These are phyloP conservation scores for Cenchrus americanus DNA, from an alignment of 176 grass and related monocot species.

Conservation along the genomic window DNA sequence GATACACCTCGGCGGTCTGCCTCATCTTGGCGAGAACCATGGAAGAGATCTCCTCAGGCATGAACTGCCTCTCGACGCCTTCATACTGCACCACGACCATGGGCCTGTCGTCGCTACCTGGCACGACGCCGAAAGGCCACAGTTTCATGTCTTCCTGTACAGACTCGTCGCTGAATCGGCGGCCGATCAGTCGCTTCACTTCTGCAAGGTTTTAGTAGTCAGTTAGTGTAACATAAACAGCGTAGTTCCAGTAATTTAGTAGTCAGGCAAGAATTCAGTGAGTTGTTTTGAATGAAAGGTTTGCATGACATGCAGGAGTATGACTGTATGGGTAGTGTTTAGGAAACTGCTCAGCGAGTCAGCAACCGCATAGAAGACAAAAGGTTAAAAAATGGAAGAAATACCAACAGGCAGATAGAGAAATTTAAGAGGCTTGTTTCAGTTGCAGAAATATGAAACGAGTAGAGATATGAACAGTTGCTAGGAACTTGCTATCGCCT, in stretches of 20 bases:
- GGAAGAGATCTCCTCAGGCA: slow-evolving; percentile 62
- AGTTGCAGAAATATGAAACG: too few species aligned
- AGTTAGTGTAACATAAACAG: neutral
- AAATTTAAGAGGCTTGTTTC: too few species aligned
- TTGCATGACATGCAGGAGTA: neutral
- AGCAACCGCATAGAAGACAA: too few species aligned
- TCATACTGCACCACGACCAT: slow-evolving; percentile 56
- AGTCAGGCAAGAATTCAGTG: too few species aligned
- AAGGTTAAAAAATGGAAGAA: too few species aligned
- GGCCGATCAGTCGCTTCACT: slow-evolving; percentile 66
- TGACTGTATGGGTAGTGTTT: too few species aligned
- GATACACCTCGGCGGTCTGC: slow-evolving; percentile 50
- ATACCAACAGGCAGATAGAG: too few species aligned
- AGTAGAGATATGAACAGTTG: too few species aligned
- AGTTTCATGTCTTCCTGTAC: slow-evolving; percentile 54
- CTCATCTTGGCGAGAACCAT: slow-evolving; percentile 70
- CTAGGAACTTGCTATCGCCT: too few species aligned
- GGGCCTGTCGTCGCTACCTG: slow-evolving; percentile 47
- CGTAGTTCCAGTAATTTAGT: neutral
- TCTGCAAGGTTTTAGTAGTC: slow-evolving; percentile 18
- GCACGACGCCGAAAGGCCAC: slow-evolving; percentile 61
- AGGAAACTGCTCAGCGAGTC: too few species aligned
- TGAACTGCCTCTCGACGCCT: slow-evolving; percentile 52
- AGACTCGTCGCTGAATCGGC: slow-evolving; percentile 46
- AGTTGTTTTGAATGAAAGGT: neutral